Evolutionary conservation across 805 yeast species (phyloP).

Genomic region (Kuraishia floccosa): DNA sequence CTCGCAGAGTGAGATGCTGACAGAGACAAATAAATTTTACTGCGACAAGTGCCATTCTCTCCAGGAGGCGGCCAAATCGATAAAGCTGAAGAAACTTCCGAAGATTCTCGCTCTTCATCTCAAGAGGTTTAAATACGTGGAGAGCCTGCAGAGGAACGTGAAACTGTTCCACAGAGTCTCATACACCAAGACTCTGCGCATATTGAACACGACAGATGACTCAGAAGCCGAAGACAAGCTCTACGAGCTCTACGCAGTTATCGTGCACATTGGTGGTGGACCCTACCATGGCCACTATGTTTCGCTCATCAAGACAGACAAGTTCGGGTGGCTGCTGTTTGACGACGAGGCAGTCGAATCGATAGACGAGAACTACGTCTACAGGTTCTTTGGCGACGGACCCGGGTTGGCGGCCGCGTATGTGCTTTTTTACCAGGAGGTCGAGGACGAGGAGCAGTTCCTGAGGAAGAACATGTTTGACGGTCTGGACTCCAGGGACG

Average conservation of each 20-base stretch:
- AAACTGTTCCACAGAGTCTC: constrained; percentile 79
- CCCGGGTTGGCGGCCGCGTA: constrained; percentile 89
- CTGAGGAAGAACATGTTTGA: constrained; percentile 14
- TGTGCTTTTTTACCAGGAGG: constrained; percentile 68
- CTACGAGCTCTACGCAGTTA: constrained; percentile 77
- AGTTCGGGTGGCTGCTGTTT: constrained; percentile 81
- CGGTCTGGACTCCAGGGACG: constrained; percentile 13
- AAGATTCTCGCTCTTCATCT: constrained; percentile 72
- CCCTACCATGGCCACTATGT: constrained; percentile 98
- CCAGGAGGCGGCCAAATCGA: constrained; percentile 90
- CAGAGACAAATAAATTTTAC: constrained; percentile 82
- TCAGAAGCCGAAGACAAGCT: constrained; percentile 38
- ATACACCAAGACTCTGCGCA: constrained; percentile 64
- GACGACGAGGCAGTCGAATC: constrained; percentile 94
- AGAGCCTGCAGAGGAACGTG: constrained; percentile 66
- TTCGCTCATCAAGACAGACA: constrained; percentile 66
- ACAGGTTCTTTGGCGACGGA: constrained; percentile 79
- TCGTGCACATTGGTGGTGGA: constrained; percentile 94
- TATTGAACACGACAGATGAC: constrained; percentile 58
- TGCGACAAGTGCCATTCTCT: constrained; percentile 85
- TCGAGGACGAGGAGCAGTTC: constrained; percentile 27
- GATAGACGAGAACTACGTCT: constrained; percentile 74
- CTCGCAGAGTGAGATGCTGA: constrained; percentile 75
- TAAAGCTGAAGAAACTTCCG: constrained; percentile 71
- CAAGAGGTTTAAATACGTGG: constrained; percentile 88